Percentiles rank a stretch among this genome's conserved stretches.
Evolutionary conservation across 2,329 filamentous ascomycete genomes (phyloP).

Genomic region (Colletotrichum abscissum): DNA sequence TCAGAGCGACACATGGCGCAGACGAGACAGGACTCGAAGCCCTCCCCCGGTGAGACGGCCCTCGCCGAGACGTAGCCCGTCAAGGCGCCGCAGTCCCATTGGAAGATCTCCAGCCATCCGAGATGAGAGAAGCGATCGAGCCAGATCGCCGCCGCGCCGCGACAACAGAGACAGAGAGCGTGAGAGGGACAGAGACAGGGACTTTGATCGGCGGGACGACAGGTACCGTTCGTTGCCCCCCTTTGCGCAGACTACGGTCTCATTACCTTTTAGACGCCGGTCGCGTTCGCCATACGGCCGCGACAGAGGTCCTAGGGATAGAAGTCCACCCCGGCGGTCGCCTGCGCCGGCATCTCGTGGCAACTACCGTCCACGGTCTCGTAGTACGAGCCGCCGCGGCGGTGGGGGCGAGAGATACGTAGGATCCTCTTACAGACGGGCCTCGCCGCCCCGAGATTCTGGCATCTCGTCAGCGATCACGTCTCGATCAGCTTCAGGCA

Average conservation of each 20-base stretch:
- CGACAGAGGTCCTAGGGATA: constrained; percentile 53
- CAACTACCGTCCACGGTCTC: constrained; percentile 65
- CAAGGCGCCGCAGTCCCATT: constrained; percentile 43
- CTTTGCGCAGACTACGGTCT: constrained; percentile 23
- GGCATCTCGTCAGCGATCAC: constrained; percentile 61
- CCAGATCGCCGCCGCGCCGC: constrained; percentile 37
- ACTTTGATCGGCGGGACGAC: constrained; percentile 54
- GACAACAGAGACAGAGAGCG: constrained; percentile 37
- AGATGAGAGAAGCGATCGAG: constrained; percentile 51
- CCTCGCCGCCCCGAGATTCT: constrained; percentile 61
- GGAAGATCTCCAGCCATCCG: constrained; percentile 46
- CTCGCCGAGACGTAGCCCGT: constrained; percentile 50
- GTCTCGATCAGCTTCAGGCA: constrained; percentile 62
- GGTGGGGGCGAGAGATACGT: constrained; percentile 46
- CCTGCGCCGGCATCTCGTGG: constrained; percentile 52
- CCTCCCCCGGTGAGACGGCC: constrained; percentile 46
- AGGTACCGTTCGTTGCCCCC: constrained; percentile 44
- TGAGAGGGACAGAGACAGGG: constrained; percentile 41
- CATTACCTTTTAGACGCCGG: constrained; percentile 53
- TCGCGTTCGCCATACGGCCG: constrained; percentile 65
- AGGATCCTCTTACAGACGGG: constrained; percentile 54
- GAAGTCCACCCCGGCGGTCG: constrained; percentile 51
- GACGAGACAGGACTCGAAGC: constrained; percentile 42
- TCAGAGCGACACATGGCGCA: constrained; percentile 35
- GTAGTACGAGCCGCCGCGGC: constrained; percentile 61